These are phyloP conservation scores for Chenopodium suecicum DNA, from an alignment of 148 eudicot genomes.

Conservation along the genomic window DNA sequence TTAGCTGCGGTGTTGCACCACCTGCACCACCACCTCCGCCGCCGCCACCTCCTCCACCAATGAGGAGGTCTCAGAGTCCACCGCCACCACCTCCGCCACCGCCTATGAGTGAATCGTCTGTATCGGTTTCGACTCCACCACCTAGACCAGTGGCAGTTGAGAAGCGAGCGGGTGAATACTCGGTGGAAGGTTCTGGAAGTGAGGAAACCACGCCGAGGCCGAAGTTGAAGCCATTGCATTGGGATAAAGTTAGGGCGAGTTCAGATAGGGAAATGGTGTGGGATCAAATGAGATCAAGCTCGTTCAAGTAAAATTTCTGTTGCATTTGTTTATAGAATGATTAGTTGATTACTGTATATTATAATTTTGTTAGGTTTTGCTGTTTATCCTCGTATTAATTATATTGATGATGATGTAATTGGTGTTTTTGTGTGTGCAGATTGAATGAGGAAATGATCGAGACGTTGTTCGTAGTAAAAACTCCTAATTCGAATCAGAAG, in stretches of 20 bases:
- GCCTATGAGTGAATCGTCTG: constrained; percentile 3
- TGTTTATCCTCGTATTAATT: background rate
- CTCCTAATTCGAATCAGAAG: constrained; percentile 49
- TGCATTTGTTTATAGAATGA: background rate
- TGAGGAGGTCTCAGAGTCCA: constrained; percentile 43
- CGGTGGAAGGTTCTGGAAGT: constrained; percentile 33
- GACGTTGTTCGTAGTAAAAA: constrained; percentile 74
- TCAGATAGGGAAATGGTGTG: constrained; percentile 97
- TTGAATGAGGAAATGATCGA: constrained; percentile 98
- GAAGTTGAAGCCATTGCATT: constrained; percentile 88
- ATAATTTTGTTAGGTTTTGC: background rate
- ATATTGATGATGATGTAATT: background rate
- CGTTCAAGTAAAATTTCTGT: constrained; percentile 66
- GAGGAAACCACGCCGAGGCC: constrained; percentile 67
- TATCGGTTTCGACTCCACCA: constrained; percentile 39
- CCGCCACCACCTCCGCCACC: constrained; percentile 22
- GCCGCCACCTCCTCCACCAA: constrained; percentile 37
- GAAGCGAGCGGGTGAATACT: constrained; percentile 30
- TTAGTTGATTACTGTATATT: background rate
- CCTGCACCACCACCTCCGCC: constrained; percentile 33
- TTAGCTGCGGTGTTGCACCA: constrained; percentile 11
- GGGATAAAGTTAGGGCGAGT: constrained; percentile 99
- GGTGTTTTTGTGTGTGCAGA: constrained; percentile 40
- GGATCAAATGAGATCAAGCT: constrained; percentile 95
- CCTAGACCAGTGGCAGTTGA: constrained; percentile 35